Percentiles rank a stretch among this genome's conserved stretches.
Conservation (phyloP, 768 basidiomycete species). For the Neoboletus subvelutipes region DNA sequence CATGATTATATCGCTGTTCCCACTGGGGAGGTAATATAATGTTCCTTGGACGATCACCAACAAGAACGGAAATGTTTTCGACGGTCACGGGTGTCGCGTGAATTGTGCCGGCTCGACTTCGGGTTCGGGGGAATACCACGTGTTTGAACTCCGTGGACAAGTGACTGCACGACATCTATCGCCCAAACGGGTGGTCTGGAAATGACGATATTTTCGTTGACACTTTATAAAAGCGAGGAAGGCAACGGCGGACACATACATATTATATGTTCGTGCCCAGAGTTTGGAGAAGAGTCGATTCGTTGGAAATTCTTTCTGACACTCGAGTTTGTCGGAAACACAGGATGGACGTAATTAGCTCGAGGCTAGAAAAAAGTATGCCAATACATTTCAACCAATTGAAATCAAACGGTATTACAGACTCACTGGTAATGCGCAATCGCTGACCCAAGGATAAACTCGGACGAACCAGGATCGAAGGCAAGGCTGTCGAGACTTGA, state of each 20-base stretch:
- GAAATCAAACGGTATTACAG: neutral
- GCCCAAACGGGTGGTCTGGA: neutral
- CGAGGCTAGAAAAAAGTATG: neutral
- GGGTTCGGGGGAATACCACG: neutral
- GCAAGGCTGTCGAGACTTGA: neutral
- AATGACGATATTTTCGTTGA: neutral
- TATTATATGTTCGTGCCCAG: neutral
- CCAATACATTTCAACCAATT: neutral
- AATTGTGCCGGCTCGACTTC: neutral
- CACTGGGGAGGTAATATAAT: neutral
- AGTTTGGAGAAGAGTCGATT: neutral
- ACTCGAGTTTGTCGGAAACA: neutral
- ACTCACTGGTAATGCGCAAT: neutral
- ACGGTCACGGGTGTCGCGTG: neutral
- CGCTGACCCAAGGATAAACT: neutral
- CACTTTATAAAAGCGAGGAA: neutral
- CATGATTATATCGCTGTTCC: neutral
- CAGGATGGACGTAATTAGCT: neutral
- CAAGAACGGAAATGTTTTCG: neutral
- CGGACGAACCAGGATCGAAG: neutral
- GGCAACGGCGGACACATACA: neutral
- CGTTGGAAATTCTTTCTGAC: neutral
- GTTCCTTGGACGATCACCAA: conserved; percentile 2
- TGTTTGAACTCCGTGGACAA: neutral
- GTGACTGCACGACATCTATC: neutral